phyloP scores from a whole-genome alignment of 2,329 filamentous ascomycete species.

The Alternaria alternata region DNA sequence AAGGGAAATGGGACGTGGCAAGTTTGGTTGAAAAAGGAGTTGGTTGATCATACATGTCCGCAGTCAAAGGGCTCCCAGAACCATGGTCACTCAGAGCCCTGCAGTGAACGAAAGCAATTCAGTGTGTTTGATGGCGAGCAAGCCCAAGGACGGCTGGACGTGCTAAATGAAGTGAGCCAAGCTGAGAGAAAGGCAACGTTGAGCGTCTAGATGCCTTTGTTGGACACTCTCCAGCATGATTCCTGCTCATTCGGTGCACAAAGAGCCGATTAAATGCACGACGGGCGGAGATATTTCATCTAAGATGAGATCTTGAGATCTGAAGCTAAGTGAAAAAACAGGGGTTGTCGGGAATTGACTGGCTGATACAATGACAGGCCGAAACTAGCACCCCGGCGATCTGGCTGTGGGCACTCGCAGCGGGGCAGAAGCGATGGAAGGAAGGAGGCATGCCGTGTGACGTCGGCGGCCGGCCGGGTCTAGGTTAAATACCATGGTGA shows the following conservation, averaged over 20 bases:
- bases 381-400: conserved; percentile 13
- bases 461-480: conserved; percentile 11
- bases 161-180: neutral
- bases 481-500: conserved; percentile 8
- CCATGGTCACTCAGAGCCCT: neutral
- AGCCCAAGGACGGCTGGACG: neutral
- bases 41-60: neutral
- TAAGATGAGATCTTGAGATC: conserved; percentile 5
- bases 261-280: conserved; percentile 1
- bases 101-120: neutral
- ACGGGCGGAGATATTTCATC: conserved; percentile 13
- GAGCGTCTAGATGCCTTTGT: neutral
- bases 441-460: conserved; percentile 11
- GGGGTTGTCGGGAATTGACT: neutral
- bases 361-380: conserved; percentile 8
- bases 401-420: conserved; percentile 11
- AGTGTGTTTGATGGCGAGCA: neutral
- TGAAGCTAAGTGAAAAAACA: neutral
- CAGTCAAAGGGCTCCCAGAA: neutral
- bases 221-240: neutral
- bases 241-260: neutral
- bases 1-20: neutral
- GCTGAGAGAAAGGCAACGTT: neutral
- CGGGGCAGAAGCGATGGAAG: conserved; percentile 13
- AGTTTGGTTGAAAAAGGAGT: neutral